Base-by-base conservation (phyloP, 1,139 yeast genomes). In the Magnusiomyces sp. region DNA sequence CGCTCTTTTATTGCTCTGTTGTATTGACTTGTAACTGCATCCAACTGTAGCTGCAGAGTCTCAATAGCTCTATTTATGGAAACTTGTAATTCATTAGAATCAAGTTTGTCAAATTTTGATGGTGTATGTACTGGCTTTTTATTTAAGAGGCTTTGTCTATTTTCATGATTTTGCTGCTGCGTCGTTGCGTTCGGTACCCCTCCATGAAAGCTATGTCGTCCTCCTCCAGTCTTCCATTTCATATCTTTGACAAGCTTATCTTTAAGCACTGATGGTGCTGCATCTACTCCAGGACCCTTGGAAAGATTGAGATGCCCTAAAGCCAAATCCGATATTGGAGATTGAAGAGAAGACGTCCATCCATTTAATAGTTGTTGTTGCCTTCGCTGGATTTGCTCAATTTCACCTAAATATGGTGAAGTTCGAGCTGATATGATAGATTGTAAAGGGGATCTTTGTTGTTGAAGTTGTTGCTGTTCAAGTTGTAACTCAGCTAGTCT, bases 351-450 rank as follows among this genome's bases (percentile, higher is more conserved):
- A 37, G 19, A 3, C 9, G 17, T 3, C 20, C 17, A 17, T 37
- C 40, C 6, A 5, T 10, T 37, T 16, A 14, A 9, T 10, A 9
- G 17, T 37, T 19, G 33, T 27, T 32, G 41, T 23, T 23, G 38
- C 31, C 16, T 17, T 20, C 19, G 40, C 13, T 34, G 36, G 9
- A 37, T 33, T 14, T 32, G 41, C 16, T 36, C 41, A 20, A 44
- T 36, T 23, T 44, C 41, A 2, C 36, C 41, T 11, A 36, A 17
- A 23, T 43, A 43, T 11, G 37, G 16, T 2, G 46, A 43, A 6
- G 40, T 34, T 33, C 17, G 23, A 19, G 46, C 40, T 2, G 31
- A 34, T 27, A 44, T 44, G 14, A 44, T 27, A 6, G 46, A 44
- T 16, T 34, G 31, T 13, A 44, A 27, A 16, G 46, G 38, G 2